phyloP scores from a whole-genome alignment of 805 yeast genomes.

The Schwanniomyces polymorphus region DNA sequence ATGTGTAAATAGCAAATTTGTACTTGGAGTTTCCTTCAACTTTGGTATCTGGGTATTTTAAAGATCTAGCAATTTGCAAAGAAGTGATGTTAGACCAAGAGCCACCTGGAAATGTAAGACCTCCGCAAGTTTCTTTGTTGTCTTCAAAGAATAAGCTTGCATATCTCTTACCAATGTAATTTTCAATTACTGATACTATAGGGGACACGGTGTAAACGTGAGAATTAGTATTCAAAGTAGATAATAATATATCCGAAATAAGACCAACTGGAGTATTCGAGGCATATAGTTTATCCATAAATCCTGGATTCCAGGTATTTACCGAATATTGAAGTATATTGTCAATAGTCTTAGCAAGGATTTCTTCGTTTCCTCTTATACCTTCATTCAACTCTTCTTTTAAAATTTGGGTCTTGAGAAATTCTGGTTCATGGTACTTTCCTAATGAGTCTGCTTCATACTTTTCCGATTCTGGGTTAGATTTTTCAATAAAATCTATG shows the following conservation, averaged over 20 bases:
- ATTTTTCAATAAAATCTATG: slow-evolving; percentile 49
- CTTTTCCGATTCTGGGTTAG: slow-evolving; percentile 34
- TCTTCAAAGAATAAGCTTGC: slow-evolving; percentile 58
- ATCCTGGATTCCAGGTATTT: slow-evolving; percentile 86
- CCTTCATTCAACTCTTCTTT: slow-evolving; percentile 26
- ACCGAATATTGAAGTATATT: slow-evolving; percentile 64
- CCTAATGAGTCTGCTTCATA: slow-evolving; percentile 51
- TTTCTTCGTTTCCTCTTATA: slow-evolving; percentile 35
- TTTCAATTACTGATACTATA: slow-evolving; percentile 72
- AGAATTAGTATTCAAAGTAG: slow-evolving; percentile 76
- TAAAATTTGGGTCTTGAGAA: slow-evolving; percentile 33
- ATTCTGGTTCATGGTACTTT: slow-evolving; percentile 49
- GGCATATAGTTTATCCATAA: slow-evolving; percentile 80
- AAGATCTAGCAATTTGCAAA: slow-evolving; percentile 70
- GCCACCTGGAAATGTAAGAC: slow-evolving; percentile 84
- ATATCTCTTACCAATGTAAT: slow-evolving; percentile 63
- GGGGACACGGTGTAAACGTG: slow-evolving; percentile 88
- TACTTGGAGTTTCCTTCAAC: slow-evolving; percentile 49
- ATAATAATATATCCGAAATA: slow-evolving; percentile 65
- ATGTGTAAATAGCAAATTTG: slow-evolving; percentile 69
- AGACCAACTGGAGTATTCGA: slow-evolving; percentile 86
- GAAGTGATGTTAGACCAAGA: slow-evolving; percentile 84
- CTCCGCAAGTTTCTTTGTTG: slow-evolving; percentile 60
- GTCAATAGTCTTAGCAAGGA: slow-evolving; percentile 51
- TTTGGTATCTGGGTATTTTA: slow-evolving; percentile 69